Conservation (phyloP, 768 basidiomycete species). For the Butyriboletus loyo region DNA sequence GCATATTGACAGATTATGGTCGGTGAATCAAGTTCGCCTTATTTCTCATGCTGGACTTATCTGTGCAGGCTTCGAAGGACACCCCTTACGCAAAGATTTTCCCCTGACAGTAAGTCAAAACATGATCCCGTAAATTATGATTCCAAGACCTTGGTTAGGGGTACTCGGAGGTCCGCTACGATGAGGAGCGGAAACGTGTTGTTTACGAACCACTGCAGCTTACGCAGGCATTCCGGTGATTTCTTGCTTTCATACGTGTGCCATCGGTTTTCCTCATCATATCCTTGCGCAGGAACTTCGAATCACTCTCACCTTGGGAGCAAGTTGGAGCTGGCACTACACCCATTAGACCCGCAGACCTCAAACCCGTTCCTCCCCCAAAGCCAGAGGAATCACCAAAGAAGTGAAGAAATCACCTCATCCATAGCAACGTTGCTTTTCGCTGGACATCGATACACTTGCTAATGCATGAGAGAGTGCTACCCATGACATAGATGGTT, state of each 20-base stretch:
- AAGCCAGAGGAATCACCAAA: constrained; percentile 74
- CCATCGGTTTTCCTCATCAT: background rate
- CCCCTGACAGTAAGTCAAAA: constrained; percentile 75
- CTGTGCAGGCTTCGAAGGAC: constrained; percentile 83
- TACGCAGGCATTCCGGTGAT: constrained; percentile 95
- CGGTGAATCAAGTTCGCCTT: constrained; percentile 10
- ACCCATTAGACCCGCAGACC: constrained; percentile 58
- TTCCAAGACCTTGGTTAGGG: constrained; percentile 51
- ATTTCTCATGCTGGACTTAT: background rate
- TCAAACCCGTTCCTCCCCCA: constrained; percentile 74
- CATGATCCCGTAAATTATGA: background rate
- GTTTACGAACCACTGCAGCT: constrained; percentile 97
- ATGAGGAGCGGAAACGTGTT: constrained; percentile 95
- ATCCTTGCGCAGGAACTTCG: constrained; percentile 71
- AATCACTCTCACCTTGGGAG: constrained; percentile 92
- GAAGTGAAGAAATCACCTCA: constrained; percentile 48
- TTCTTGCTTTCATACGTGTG: background rate
- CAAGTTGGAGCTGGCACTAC: constrained; percentile 73
- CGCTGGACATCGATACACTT: constrained; percentile 12
- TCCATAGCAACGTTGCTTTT: background rate
- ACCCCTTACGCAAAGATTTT: constrained; percentile 97
- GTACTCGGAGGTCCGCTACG: constrained; percentile 97
- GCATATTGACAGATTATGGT: constrained; percentile 98
- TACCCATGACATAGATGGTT: constrained; percentile 8
- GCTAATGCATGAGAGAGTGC: constrained; percentile 9